Base-by-base conservation (phyloP, 2,329 filamentous ascomycete genomes). In the Talaromyces rugulosus region DNA sequence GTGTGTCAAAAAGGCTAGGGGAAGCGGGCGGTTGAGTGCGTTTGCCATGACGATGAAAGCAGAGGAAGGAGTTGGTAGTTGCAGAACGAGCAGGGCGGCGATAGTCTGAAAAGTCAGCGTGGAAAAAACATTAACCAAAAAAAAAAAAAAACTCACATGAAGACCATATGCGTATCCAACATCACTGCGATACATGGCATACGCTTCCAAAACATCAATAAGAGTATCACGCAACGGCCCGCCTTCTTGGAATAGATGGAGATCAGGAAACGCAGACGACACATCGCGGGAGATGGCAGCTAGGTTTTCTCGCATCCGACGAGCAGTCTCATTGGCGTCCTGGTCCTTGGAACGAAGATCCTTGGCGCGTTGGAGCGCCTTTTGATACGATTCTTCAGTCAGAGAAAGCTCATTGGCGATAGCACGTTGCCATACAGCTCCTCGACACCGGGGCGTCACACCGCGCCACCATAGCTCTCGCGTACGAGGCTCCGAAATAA, bases 391-490 rank as follows among this genome's bases (percentile, higher is more conserved):
- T 14, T 81, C 76, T 14, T 81, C 77, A 1, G 81, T 82, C 34
- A 88, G 75, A 36, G 80, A 80, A 5, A 88, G 79, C 61, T 87
- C 83, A 64, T 88, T 88, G 42, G 85, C 85, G 56, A 88, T 79
- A 1, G 85, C 85, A 61, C 79, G 81, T 64, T 80, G 77, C 86
- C 86, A 88, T 36, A 87, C 85, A 28, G 77, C 68, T 18, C 84
- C 85, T 63, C 86, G 77, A 61, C 79, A 80, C 63, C 81, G 80
- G 3, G 85, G 79, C 0, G 84, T 82, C 14, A 88, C 80, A 28
- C 86, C 86, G 63, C 84, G 81, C 86, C 86, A 88, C 84, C 85
- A 88, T 40, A 88, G 79, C 69, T 87, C 84, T 30, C 85, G 80
- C 2, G 82, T 85, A 6, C 82, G 78, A 27, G 80, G 80, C 66